Conservation (phyloP, 1,139 yeast genomes). For the Scheffersomyces segobiensis region DNA sequence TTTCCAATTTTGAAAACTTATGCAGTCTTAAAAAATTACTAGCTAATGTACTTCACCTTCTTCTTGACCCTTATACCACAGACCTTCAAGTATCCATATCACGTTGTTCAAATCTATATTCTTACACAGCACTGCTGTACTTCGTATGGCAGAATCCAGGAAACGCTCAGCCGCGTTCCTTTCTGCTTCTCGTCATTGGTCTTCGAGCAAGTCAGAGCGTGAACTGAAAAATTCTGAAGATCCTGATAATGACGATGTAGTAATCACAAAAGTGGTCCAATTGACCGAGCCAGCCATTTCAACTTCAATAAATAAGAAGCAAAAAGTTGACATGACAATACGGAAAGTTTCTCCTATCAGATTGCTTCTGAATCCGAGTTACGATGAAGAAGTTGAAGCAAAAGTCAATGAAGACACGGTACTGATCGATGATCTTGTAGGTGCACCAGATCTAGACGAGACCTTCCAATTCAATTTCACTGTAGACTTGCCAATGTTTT, state of each 20-base stretch:
- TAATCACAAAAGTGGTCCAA: background rate
- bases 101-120: background rate
- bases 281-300: background rate
- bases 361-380: slow-evolving; percentile 29
- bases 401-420: slow-evolving; percentile 28
- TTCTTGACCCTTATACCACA: background rate
- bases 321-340: background rate
- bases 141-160: background rate
- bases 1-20: background rate
- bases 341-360: slow-evolving; percentile 21
- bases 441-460: slow-evolving; percentile 21
- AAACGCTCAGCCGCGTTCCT: slow-evolving; percentile 24
- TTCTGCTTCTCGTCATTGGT: slow-evolving; percentile 31
- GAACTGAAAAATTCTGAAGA: background rate
- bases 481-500: slow-evolving; percentile 42
- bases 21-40: background rate
- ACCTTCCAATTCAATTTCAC: slow-evolving; percentile 54
- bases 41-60: background rate
- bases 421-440: slow-evolving; percentile 14
- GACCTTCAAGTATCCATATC: background rate
- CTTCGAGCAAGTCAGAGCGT: slow-evolving; percentile 7
- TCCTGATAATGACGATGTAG: background rate
- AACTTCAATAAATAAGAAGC: background rate
- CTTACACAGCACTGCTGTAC: background rate
- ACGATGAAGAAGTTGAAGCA: slow-evolving; percentile 7